Percentiles rank a stretch among this genome's conserved stretches.
phyloP scores from a whole-genome alignment of 1,284 basidiomycete species.

The Leccinum ponderosum region DNA sequence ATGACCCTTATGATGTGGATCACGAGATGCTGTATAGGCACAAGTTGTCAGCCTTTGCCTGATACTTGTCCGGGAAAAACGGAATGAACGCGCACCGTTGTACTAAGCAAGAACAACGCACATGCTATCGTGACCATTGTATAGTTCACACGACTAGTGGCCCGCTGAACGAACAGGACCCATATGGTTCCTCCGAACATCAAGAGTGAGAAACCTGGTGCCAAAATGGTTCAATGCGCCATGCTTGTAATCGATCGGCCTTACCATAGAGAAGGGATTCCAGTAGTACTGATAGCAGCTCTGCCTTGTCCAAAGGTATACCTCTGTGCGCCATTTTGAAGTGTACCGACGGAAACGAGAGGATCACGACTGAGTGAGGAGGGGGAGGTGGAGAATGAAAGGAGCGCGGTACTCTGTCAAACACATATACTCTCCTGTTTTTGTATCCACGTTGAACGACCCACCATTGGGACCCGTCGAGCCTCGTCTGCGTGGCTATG shows the following conservation, averaged over 20 bases:
- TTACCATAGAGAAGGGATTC: constrained; percentile 6
- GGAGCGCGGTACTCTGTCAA: too few relatives aligned
- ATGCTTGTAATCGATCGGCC: neutral
- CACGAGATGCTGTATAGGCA: neutral
- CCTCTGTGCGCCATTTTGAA: neutral
- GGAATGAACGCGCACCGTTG: constrained; percentile 1
- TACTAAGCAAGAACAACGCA: constrained; percentile 1
- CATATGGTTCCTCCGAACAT: constrained; percentile 11
- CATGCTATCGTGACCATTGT: constrained; percentile 4
- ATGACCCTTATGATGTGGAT: neutral
- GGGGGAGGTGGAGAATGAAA: too few relatives aligned
- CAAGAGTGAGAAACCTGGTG: constrained; percentile 6
- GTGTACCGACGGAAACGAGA: neutral
- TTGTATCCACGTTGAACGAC: too few relatives aligned
- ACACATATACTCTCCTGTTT: too few relatives aligned
- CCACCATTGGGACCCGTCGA: too few relatives aligned
- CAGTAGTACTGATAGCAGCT: constrained; percentile 5
- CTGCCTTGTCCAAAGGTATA: constrained; percentile 7
- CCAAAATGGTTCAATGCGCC: neutral
- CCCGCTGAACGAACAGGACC: neutral
- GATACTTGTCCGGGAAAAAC: neutral
- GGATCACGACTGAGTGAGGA: too few relatives aligned
- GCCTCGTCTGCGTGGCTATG: too few relatives aligned
- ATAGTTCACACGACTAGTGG: neutral
- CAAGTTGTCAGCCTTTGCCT: neutral